Evolutionary conservation across 2,329 filamentous ascomycete species (phyloP), one percentile per base, ranked within the genome.

Genomic region (Lecanicillium sp.): DNA sequence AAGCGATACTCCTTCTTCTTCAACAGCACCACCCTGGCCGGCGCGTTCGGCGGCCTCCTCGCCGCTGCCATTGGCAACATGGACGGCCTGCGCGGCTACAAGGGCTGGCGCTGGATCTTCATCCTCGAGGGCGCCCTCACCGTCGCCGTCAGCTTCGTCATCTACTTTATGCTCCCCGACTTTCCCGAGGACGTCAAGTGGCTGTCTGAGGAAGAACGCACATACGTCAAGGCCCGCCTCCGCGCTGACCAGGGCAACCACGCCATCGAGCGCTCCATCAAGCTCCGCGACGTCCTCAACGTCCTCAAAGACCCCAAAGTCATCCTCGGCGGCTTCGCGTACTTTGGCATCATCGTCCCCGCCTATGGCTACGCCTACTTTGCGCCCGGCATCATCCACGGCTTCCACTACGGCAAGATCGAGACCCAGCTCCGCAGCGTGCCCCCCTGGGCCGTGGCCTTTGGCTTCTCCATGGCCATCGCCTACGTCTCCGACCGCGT

Each of bases 1-100:
- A 88, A 89, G 60, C 83, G 93, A 24, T 96, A 90, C 68, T 87
- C 84, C 14, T 90, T 97, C 72, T 97, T 97, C 74, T 97, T 97
- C 73, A 83, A 79, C 59, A 87, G 78, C 23, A 90, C 87, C 1
- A 86, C 84, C 0, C 71, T 91, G 3, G 87, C 87, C 1, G 87
- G 87, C 26, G 87, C 89, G 0, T 96, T 95, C 58, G 90, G 88
- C 36, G 90, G 90, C 2, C 75, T 96, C 1, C 74, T 96, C 4
- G 90, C 90, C 1, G 84, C 82, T 1, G 90, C 84, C 0, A 94
- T 96, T 53, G 87, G 87, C n/a, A 87, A 93, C 60, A 90, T 95
- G 87, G 78, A 89, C 54, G 78, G 78, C 3, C 54, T 86, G 10
- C 67, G 72, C 8, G 81, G 79, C 19, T 93, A 90, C 58, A 57